Base-by-base conservation (phyloP, 2,329 filamentous ascomycete genomes). In the Hirsutella rhossiliensis region DNA sequence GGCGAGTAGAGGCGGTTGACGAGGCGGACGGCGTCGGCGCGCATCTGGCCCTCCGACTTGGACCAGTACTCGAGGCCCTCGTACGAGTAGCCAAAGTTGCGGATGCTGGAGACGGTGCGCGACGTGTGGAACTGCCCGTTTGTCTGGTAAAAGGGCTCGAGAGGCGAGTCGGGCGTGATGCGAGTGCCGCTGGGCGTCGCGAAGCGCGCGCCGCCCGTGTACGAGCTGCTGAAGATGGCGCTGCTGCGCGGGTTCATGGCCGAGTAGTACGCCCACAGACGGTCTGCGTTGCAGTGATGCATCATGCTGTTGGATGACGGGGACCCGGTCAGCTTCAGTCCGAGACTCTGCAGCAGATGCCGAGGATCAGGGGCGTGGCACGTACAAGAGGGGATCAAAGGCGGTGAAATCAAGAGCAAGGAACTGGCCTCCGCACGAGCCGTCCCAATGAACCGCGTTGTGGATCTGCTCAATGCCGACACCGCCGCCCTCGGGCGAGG, bases 281-380 rank as follows among this genome's bases (percentile, higher is more conserved):
- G 73, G 53, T 84, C 78, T 43, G 84, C 69, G 52, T 84, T 78
- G 54, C 68, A 60, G 61, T 72, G 71, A 47, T 72, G 69, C 23
- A 72, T 54, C 67, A 65, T 67, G 51, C 61, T 62, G 36, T 17
- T 20, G 3, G 28, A 17, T 23, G 23, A 7, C 23, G 15, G 34
- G 15, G 7, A 18, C 5, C 17, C 30, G n/a, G 31, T 45, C 19
- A 40, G 45, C 17, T 29, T 15, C 8, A 12, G 37, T 11, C 12
- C 28, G 12, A 4, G 15, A 8, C 19, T 40, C 27, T 7, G 11
- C 13, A 11, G n/a, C 11, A 30, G 11, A n/a, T 30, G 17, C 9
- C 6, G 39, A 15, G 12, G 23, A 4, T 23, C 23, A 23, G 23
- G 23, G 23, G 23, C 4, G 23, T 4, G 31, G 9, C 11, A 55